Conservation (phyloP, 1,284 basidiomycete genomes). For the Vanrija sp. region DNA sequence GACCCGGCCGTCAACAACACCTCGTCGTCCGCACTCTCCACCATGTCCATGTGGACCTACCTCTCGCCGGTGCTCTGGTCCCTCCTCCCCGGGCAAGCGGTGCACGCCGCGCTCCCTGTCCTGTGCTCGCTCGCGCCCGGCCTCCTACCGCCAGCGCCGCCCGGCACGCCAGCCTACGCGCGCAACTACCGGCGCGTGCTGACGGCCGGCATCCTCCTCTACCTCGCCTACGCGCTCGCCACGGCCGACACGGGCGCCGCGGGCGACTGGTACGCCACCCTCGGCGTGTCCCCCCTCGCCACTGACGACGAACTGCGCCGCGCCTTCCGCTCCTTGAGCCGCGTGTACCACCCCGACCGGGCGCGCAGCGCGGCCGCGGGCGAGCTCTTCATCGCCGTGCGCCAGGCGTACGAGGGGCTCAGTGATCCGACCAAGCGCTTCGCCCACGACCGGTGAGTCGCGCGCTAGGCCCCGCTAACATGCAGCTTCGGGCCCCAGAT, state of each 20-base stretch:
- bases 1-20: too few species aligned
- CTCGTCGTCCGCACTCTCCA: too few species aligned
- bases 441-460: conserved; percentile 73
- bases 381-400: conserved; percentile 62
- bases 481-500: conserved; percentile 11
- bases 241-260: conserved; percentile 54
- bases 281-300: conserved; percentile 60
- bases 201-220: conserved; percentile 56
- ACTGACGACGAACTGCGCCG: conserved; percentile 64
- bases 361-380: conserved; percentile 59
- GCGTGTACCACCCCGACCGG: conserved; percentile 72
- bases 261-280: conserved; percentile 65
- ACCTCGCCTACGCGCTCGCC: conserved; percentile 66
- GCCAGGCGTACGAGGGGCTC: conserved; percentile 73
- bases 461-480: background rate
- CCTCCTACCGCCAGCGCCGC: conserved; percentile 29
- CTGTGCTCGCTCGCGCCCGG: conserved; percentile 21
- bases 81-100: conserved; percentile 33
- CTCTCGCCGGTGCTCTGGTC: conserved; percentile 33
- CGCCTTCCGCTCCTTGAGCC: conserved; percentile 65
- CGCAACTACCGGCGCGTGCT: conserved; percentile 31
- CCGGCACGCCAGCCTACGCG: conserved; percentile 20
- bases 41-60: background rate
- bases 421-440: conserved; percentile 73
- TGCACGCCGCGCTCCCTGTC: conserved; percentile 27